Base-by-base conservation (phyloP, 2,329 filamentous ascomycete species). In the Trichoderma sp. region DNA sequence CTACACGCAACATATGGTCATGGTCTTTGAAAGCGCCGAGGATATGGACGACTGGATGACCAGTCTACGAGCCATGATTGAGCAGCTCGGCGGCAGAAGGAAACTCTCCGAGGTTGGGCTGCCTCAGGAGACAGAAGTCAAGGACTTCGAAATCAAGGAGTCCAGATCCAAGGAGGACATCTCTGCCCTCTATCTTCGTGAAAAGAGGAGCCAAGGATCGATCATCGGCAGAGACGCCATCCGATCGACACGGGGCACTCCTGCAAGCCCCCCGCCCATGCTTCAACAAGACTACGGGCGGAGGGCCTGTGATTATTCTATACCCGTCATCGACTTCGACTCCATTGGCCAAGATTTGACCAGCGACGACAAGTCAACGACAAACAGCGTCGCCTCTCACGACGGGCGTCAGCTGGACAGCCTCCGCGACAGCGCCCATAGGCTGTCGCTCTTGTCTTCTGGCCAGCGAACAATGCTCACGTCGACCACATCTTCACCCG, bases 41-140 rank as follows among this genome's bases (percentile, higher is more conserved):
- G 88, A 91, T 51, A 91, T 94, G 89, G 88, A 92, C 66, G 78
- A 80, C 50, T 95, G 91, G 91, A 86, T 94, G 73, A 81, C 83
- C 1, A 81, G 83, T 0, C 78, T 94, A 34, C 84, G 91, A 45
- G 83, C 83, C 63, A 88, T 91, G 71, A 93, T 94, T 59, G 88
- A 91, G 70, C 80, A 81, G 6, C 77, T 91, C 7, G 89, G 90
- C 30, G 90, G 90, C 19, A 89, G 85, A 77, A 88, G 85, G 74
- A 80, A 81, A 63, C 74, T 85, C 26, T 84, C 86, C 0, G 87
- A 90, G 72, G 88, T 83, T 4, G 87, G 85, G 45, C 81, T 78
- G 66, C 80, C 81, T 0, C 50, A 24, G 10, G 57, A 60, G 17
- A 6, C 15, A 7, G 57, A 60, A 10, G 21, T 17, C 5, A 62